A percentile compares a stretch with the other conserved stretches of the same genome.
Evolutionary conservation across 805 yeast genomes (phyloP).

Genomic region (Candida namnaoensis): DNA sequence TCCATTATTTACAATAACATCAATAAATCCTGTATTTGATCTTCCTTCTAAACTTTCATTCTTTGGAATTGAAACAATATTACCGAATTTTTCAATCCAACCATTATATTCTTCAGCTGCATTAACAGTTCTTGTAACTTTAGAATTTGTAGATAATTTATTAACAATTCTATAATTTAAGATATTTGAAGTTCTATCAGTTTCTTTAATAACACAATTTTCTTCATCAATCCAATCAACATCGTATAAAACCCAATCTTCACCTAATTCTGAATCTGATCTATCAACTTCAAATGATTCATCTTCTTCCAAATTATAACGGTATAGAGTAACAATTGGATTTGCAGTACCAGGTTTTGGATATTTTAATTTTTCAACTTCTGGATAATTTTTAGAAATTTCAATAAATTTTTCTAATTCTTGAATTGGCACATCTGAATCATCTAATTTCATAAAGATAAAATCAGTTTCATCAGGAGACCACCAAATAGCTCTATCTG

Average conservation of each 20-base stretch:
- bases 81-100: conserved; percentile 50
- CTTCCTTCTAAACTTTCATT: conserved; percentile 18
- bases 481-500: conserved; percentile 67
- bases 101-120: conserved; percentile 35
- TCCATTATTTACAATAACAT: conserved; percentile 43
- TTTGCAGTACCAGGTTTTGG: conserved; percentile 67
- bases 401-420: conserved; percentile 43
- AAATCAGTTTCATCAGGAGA: conserved; percentile 50
- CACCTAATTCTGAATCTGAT: conserved; percentile 23
- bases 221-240: conserved; percentile 47
- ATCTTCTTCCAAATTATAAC: conserved; percentile 27
- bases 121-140: conserved; percentile 32
- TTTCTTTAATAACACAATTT: conserved; percentile 45
- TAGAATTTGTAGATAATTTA: conserved; percentile 18
- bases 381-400: conserved; percentile 35
- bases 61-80: conserved; percentile 28
- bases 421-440: conserved; percentile 46
- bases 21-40: conserved; percentile 47
- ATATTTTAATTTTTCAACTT: conserved; percentile 39
- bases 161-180: conserved; percentile 42
- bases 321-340: conserved; percentile 42
- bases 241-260: conserved; percentile 51
- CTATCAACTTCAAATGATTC: conserved; percentile 7
- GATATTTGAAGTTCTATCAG: conserved; percentile 53
- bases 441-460: conserved; percentile 49